phyloP scores from a whole-genome alignment of 169 alveolate species.

The Cryptosporidium sp. region DNA sequence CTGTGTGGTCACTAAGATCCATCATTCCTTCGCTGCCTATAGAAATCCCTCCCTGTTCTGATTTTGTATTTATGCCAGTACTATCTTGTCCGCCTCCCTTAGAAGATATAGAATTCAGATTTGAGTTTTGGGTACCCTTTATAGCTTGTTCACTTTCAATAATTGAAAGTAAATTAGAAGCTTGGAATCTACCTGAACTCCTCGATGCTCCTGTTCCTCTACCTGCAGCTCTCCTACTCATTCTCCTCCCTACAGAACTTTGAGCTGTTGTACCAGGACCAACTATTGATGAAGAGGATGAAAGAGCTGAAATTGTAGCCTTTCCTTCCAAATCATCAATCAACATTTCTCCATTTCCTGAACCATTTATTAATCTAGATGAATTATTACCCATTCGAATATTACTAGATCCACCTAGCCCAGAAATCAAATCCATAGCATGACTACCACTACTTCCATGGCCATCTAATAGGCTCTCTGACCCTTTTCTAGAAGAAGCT shows the following conservation, averaged over 20 bases:
- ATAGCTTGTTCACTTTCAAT: slow-evolving; percentile 26
- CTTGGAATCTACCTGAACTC: slow-evolving; percentile 24
- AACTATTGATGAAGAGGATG: neutral
- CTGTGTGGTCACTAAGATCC: neutral
- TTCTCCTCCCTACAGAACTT: neutral
- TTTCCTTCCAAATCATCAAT: neutral
- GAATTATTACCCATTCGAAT: neutral
- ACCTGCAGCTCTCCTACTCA: slow-evolving; percentile 11
- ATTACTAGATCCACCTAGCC: neutral
- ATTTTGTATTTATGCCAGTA: neutral
- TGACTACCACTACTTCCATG: neutral
- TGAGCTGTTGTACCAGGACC: neutral
- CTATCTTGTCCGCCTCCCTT: neutral
- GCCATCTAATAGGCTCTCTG: neutral
- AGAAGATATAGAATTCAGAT: neutral
- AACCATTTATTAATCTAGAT: neutral
- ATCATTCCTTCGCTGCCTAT: neutral
- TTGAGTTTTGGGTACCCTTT: neutral
- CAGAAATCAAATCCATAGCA: neutral
- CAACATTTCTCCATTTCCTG: neutral
- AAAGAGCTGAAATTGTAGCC: neutral
- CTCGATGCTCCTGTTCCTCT: slow-evolving; percentile 14
- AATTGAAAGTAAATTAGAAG: slow-evolving; percentile 27
- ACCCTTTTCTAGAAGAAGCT: neutral
- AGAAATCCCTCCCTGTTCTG: neutral